Conservation (phyloP, 805 yeast species). For the Wickerhamiella cacticola region DNA sequence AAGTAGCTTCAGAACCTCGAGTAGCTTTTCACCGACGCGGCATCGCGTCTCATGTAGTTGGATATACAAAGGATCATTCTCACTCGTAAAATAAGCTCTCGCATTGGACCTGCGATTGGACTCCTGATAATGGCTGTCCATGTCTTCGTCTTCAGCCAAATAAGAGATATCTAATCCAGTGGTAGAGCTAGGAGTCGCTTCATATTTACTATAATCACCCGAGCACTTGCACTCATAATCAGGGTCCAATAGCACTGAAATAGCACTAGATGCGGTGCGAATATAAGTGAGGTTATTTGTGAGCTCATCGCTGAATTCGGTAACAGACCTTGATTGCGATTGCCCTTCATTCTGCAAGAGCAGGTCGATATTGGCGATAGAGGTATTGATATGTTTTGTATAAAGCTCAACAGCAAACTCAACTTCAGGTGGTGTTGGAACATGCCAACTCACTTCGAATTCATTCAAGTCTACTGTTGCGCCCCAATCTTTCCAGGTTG, state of each 20-base stretch:
- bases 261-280: slow-evolving; percentile 54
- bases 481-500: slow-evolving; percentile 36
- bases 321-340: slow-evolving; percentile 25
- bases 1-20: slow-evolving; percentile 41
- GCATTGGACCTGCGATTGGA: slow-evolving; percentile 43
- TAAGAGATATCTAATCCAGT: background rate
- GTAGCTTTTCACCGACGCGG: slow-evolving; percentile 51
- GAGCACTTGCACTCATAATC: background rate
- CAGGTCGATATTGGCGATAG: slow-evolving; percentile 19
- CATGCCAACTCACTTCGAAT: slow-evolving; percentile 59
- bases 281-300: slow-evolving; percentile 45
- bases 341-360: slow-evolving; percentile 16
- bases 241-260: slow-evolving; percentile 57
- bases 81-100: slow-evolving; percentile 50
- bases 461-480: slow-evolving; percentile 18
- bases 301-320: slow-evolving; percentile 39
- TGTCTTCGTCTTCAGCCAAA: slow-evolving; percentile 10
- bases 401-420: slow-evolving; percentile 50
- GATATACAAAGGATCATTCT: slow-evolving; percentile 35
- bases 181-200: background rate
- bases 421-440: slow-evolving; percentile 47
- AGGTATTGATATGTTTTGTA: slow-evolving; percentile 33
- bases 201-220: background rate
- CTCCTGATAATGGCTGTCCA: no score
- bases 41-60: slow-evolving; percentile 51